Conservation (phyloP, 306 rosid species). For the Quercus aquifolioides region DNA sequence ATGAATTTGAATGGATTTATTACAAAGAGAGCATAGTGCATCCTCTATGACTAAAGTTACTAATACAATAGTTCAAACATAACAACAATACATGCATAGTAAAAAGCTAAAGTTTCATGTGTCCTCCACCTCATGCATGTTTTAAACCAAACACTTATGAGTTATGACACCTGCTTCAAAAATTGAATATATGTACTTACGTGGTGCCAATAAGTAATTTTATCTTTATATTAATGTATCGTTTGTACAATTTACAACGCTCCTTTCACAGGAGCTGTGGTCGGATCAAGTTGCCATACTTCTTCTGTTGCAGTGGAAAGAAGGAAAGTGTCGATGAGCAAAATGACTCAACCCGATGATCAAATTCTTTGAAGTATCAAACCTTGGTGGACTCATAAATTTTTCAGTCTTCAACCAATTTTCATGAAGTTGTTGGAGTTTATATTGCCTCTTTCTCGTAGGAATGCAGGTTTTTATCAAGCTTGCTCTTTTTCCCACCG, state of each 20-base stretch:
- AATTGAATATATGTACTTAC: neutral
- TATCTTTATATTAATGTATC: neutral
- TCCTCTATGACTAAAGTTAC: neutral
- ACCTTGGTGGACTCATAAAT: neutral
- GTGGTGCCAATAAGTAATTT: neutral
- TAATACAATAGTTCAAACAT: neutral
- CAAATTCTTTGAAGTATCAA: neutral
- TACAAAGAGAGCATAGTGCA: neutral
- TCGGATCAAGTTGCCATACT: slow-evolving; percentile 51
- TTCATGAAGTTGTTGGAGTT: neutral
- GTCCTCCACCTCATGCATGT: neutral
- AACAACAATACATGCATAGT: neutral
- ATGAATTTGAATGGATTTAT: neutral
- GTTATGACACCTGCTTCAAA: neutral
- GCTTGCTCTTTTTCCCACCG: neutral
- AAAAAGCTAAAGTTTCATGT: neutral
- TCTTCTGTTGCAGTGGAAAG: slow-evolving; percentile 54
- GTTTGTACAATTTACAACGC: neutral
- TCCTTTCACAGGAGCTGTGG: neutral
- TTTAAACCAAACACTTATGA: neutral
- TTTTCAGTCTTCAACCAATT: neutral
- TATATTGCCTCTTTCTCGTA: neutral
- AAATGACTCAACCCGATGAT: slow-evolving; percentile 29
- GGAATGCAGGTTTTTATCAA: neutral
- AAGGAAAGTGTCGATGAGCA: slow-evolving; percentile 28